Base-by-base conservation (phyloP, 768 basidiomycete genomes). In the Pluteus cervinus region DNA sequence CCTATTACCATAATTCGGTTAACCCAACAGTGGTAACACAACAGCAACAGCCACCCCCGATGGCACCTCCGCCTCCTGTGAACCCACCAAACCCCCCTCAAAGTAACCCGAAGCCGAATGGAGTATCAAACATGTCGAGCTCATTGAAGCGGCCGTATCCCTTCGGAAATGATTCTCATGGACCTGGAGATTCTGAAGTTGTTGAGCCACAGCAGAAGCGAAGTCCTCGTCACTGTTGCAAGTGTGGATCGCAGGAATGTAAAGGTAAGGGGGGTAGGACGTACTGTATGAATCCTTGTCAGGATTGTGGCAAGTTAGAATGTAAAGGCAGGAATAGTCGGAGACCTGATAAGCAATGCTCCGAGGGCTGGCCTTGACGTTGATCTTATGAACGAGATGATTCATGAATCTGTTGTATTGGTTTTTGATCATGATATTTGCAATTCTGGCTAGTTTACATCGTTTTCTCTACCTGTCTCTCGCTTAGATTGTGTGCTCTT, bases 251-350 rank as follows among this genome's bases (percentile, higher is more conserved):
- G 25, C 76, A 81, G 57, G 76, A 83, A 16, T 89, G 86, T 56
- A 88, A 87, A 53, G 86, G 86, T 33, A 88, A 87, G 48, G 86
- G 86, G 3, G 86, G 86, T 4, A 65, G 84, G 25, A 63, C 65
- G 29, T 86, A 85, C 53, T 89, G 86, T 53, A 64, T 62, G 48
- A 86, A 79, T 54, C 63, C 75, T 28, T 88, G 86, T 46, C 81
- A 85, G 61, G 86, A 89, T 56, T 89, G 86, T 53, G 82, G 83
- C n/a, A 81, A 81, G 63, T 48, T 81, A 45, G 80, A 83, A 11
- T 89, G 86, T 51, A 78, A 71, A 48, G 86, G 86, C 17, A 66
- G 86, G 58, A 87, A 85, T 50, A 83, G 79, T 51, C 69, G 85
- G 54, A 63, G 82, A 32, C 86, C 86, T 5, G 85, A 86, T 50